A percentile compares a stretch with the other conserved stretches of the same genome.
These are phyloP conservation scores for Gaultheria prostrata DNA, from an alignment of 148 eudicot genomes.

Conservation along the genomic window DNA sequence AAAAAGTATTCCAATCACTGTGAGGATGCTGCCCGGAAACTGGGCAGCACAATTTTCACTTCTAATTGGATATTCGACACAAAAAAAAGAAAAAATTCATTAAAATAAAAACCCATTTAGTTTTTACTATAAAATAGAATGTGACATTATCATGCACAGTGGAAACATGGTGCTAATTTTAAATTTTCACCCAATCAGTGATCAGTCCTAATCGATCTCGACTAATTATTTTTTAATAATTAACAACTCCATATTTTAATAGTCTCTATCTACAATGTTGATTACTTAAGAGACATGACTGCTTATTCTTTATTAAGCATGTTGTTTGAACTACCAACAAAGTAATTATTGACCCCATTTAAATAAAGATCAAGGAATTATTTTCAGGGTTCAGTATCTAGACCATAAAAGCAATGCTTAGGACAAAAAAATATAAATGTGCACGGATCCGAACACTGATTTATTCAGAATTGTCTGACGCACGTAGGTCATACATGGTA, in stretches of 20 bases:
- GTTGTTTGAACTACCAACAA: constrained; percentile 22
- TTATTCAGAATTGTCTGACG: too few relatives aligned
- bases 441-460: too few relatives aligned
- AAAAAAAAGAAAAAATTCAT: too few relatives aligned
- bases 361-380: neutral
- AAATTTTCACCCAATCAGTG: neutral
- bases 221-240: neutral
- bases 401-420: too few relatives aligned
- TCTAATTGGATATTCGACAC: neutral
- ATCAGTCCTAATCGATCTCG: constrained; percentile 6
- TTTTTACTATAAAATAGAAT: neutral
- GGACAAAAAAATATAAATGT: too few relatives aligned
- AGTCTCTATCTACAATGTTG: neutral
- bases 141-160: neutral
- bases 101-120: neutral
- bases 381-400: neutral
- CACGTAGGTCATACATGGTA: too few relatives aligned
- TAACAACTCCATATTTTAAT: neutral
- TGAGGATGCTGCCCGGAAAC: neutral
- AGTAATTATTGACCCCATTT: constrained; percentile 2
- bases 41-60: neutral
- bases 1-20: neutral
- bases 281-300: neutral
- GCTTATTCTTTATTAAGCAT: neutral
- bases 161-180: neutral